Evolutionary conservation across 306 rosid species (phyloP), one percentile per base, ranked within the genome.

Genomic region (Alnus glutinosa): DNA sequence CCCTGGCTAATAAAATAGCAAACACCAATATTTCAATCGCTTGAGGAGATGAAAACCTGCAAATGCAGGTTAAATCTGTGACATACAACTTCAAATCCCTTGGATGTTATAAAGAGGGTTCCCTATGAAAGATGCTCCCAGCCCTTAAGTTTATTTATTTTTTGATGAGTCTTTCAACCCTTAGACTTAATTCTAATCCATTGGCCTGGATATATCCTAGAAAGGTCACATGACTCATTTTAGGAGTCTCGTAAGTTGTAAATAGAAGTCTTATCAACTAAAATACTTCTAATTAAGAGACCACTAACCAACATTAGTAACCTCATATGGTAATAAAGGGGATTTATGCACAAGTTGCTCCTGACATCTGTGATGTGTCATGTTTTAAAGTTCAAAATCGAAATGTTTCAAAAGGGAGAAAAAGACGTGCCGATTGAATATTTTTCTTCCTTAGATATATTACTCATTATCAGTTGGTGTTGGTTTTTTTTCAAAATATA

Each of bases 401-500:
- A 11, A 39, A 18, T 46, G n/a, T 18, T 39, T 68, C 2, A 3
- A 0, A 13, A 63, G 13, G 12, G 32, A 39, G 1, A 42, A 44
- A 68, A n/a, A 68, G 50, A 39, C 30, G 4, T 42, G 48, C 5
- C 2, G 1, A 68, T 39, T 37, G 44, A 18, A 68, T 39, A 14
- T 62, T 68, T 46, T 68, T 42, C 50, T 68, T 68, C 13, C 72
- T 79, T 63, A 15, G 37, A 80, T 80, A 69, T 73, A 62, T 86
- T 54, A 76, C 84, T 90, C 78, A 82, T 85, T 81, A 72, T 81
- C 82, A 61, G 77, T 87, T 85, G 89, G 85, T 82, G 83, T 86
- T 81, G 86, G 77, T 79, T 80, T 81, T 86, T 84, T 86, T 84
- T 79, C 87, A 76, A 81, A 39, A 91, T 37, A 91, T 86, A 84